Evolutionary conservation across 192 early-diverging fungal species (phyloP).

Genomic region (Coemansia sp.): DNA sequence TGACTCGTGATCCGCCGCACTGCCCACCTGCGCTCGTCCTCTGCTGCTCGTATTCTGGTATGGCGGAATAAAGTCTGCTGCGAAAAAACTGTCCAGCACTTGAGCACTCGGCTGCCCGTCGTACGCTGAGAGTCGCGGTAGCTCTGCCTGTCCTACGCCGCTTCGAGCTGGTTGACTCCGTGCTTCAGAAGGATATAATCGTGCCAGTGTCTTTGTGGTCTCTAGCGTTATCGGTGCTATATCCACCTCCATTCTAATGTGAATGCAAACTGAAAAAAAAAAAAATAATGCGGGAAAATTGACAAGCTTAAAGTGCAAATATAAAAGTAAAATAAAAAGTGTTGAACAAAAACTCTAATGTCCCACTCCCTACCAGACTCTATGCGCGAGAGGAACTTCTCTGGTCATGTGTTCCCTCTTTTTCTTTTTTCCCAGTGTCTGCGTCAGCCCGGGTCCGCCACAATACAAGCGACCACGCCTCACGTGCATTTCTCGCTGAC

Average conservation of each 20-base stretch:
- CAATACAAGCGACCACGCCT: not conserved
- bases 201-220: conserved; percentile 33
- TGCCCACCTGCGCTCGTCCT: not conserved
- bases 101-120: not conserved
- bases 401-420: not conserved
- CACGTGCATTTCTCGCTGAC: not conserved
- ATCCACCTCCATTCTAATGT: conserved; percentile 38
- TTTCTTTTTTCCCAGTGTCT: not conserved
- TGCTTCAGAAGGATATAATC: conserved; percentile 24
- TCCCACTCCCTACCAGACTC: not conserved
- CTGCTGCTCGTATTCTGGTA: not conserved
- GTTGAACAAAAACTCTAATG: not conserved
- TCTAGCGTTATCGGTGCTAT: conserved; percentile 47
- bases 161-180: not conserved
- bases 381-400: not conserved
- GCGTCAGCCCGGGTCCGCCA: not conserved
- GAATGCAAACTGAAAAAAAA: not conserved
- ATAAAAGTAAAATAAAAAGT: not conserved
- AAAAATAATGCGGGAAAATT: not conserved
- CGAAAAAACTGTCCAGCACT: conserved; percentile 43
- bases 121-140: not conserved
- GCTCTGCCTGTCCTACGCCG: not conserved
- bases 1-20: conserved; percentile 21
- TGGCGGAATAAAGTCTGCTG: conserved; percentile 49
- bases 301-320: not conserved